A percentile compares a stretch with the other conserved stretches of the same genome.
Conservation (phyloP, 257 asterid genomes). For the Petunia axillaris region DNA sequence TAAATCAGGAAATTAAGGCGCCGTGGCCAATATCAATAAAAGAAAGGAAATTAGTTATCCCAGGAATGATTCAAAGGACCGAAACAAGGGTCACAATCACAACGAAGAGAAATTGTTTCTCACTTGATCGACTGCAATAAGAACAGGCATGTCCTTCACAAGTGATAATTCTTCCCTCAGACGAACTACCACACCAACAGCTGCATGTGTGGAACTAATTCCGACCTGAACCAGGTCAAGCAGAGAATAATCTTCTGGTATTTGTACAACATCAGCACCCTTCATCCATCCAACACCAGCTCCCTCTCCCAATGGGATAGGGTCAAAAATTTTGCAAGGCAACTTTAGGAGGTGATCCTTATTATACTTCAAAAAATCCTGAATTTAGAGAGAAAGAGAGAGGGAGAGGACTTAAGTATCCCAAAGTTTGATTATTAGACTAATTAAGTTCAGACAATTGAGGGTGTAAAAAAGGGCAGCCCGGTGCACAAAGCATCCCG, state of each 20-base stretch:
- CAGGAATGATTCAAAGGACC: constrained; percentile 17
- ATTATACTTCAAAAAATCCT: constrained; percentile 88
- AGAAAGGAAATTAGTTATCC: constrained; percentile 26
- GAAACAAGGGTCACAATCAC: background rate
- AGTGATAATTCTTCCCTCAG: constrained; percentile 86
- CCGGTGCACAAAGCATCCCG: too few relatives aligned
- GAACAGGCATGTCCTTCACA: constrained; percentile 85
- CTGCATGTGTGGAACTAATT: constrained; percentile 64
- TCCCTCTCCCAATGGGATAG: constrained; percentile 91
- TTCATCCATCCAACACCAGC: constrained; percentile 85
- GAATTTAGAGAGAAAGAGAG: constrained; percentile 21
- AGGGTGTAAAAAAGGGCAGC: background rate
- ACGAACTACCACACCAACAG: constrained; percentile 90
- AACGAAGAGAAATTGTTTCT: constrained; percentile 34
- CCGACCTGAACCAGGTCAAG: constrained; percentile 80
- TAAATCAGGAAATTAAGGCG: constrained; percentile 4
- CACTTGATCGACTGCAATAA: constrained; percentile 94
- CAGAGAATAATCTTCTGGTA: constrained; percentile 72
- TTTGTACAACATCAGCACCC: constrained; percentile 62
- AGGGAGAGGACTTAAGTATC: constrained; percentile 8
- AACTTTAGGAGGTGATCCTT: constrained; percentile 59
- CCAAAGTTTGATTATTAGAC: background rate
- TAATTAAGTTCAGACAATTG: background rate
- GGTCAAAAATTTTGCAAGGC: constrained; percentile 67
- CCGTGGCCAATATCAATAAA: constrained; percentile 35